Base-by-base conservation (phyloP, 768 basidiomycete species). In the Hydnomerulius pinastri region DNA sequence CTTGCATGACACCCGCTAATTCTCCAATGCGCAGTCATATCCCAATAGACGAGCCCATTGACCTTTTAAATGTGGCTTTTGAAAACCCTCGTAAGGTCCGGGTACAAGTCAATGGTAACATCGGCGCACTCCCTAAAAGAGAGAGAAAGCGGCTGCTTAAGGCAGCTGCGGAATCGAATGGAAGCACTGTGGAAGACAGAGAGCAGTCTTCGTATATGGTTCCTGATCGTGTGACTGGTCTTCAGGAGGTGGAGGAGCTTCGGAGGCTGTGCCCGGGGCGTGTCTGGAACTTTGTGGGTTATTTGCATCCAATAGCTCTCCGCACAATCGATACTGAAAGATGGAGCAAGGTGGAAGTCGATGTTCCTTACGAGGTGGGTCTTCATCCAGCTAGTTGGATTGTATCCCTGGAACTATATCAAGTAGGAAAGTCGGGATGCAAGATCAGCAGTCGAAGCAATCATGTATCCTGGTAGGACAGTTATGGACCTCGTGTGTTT, bases 51-150 rank as follows among this genome's bases (percentile, higher is more conserved):
- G 93, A 97, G 63, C 89, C 92, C 0, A 92, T 98, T 43, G 95
- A 98, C 62, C 72, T 98, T 2, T 73, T 98, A 7, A 97, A 97
- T 59, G 92, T 98, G 4, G 91, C 92, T 1, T 98, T 98, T 57
- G 93, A 98, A 64, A 97, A 97, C 61, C 93, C 93, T n/a, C 81
- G 92, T 6, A 87, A 89, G 61, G 70, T 88, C 12, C 73, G 73
- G 38, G 63, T 76, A 4, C 73, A 77, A 51, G 53, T 70, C 18
- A 74, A 76, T 41, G 77, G 78, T 11, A 81, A 81, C 53, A 52
- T 67, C 25, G 74, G 73, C 13, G 73, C 72, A 1, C 59, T 74
- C n/a, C 63, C 73, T 11, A 80, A 76, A 55, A 74, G 66, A 60
- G 72, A 77, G 51, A 73, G 70, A 62, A 76, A 68, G 59, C 59